Evolutionary conservation across 495 filamentous ascomycete species (phyloP).

Genomic region (Penicillium diatomitis): DNA sequence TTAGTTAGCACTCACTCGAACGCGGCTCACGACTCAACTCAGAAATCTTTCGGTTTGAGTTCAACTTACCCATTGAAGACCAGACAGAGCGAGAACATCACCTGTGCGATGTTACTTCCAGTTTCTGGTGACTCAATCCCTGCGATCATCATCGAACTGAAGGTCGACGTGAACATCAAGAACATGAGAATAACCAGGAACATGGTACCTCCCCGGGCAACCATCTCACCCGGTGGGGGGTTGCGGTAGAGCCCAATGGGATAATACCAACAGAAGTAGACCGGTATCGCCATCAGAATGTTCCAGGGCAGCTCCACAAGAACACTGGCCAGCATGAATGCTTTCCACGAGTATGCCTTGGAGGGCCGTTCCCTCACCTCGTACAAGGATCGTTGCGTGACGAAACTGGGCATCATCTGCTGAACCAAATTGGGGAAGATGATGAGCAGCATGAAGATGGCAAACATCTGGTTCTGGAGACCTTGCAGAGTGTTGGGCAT

Average conservation of each 20-base stretch:
- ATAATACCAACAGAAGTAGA: constrained; percentile 74
- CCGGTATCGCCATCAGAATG: constrained; percentile 55
- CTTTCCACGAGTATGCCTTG: constrained; percentile 74
- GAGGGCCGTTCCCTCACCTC: constrained; percentile 79
- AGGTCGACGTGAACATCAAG: constrained; percentile 42
- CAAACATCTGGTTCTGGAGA: constrained; percentile 80
- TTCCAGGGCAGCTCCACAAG: constrained; percentile 71
- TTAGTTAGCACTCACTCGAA: too few relatives aligned
- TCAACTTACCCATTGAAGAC: constrained; percentile 53
- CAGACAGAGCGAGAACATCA: constrained; percentile 57
- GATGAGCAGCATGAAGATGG: constrained; percentile 73
- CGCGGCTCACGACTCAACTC: too few relatives aligned
- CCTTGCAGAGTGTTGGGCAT: constrained; percentile 63
- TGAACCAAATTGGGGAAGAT: constrained; percentile 68
- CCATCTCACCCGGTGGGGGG: constrained; percentile 23
- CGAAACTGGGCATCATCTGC: constrained; percentile 81
- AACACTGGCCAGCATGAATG: constrained; percentile 73
- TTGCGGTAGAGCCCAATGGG: constrained; percentile 70
- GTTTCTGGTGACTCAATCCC: constrained; percentile 58
- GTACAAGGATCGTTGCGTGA: constrained; percentile 68
- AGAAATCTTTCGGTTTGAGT: too few relatives aligned
- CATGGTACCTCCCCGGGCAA: constrained; percentile 55
- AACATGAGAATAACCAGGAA: constrained; percentile 47
- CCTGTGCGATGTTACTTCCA: constrained; percentile 54
- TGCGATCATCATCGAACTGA: constrained; percentile 54